Percentiles rank a stretch among this genome's conserved stretches.
phyloP scores from a whole-genome alignment of 805 yeast species.

The Yarrowia phangngaensis region DNA sequence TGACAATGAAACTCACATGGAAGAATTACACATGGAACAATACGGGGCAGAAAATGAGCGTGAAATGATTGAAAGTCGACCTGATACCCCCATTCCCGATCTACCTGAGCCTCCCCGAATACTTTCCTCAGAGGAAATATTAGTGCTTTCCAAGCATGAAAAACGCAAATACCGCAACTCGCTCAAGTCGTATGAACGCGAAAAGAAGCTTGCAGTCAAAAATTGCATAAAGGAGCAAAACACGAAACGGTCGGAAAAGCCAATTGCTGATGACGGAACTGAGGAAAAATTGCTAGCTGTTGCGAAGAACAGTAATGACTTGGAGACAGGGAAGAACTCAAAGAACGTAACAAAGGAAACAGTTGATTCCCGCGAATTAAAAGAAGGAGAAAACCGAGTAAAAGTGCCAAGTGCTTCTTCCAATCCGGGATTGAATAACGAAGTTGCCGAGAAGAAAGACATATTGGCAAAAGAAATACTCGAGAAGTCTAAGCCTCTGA shows the following conservation, averaged over 20 bases:
- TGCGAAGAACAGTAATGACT: no score
- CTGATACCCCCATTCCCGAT: slow-evolving; percentile 15
- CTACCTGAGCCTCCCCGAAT: slow-evolving; percentile 17
- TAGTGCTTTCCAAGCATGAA: slow-evolving; percentile 17
- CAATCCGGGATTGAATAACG: slow-evolving; percentile 2
- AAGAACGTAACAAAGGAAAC: no score
- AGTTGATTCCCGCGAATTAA: no score
- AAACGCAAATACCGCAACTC: slow-evolving; percentile 20
- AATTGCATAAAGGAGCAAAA: slow-evolving; percentile 23
- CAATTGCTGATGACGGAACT: neutral
- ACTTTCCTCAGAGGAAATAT: slow-evolving; percentile 8
- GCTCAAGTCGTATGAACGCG: slow-evolving; percentile 17
- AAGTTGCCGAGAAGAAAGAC: slow-evolving; percentile 18
- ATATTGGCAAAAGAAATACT: slow-evolving; percentile 6
- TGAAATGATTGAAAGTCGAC: slow-evolving; percentile 19
- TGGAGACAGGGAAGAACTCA: no score
- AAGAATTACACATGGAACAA: slow-evolving; percentile 16
- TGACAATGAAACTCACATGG: slow-evolving; percentile 1
- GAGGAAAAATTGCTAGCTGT: neutral
- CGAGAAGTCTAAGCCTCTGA: slow-evolving; percentile 4
- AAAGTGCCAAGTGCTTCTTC: no score
- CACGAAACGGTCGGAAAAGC: neutral
- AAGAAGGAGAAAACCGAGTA: no score
- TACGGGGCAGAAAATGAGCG: slow-evolving; percentile 16
- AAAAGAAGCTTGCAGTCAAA: slow-evolving; percentile 15